Conservation (phyloP, 257 asterid species). For the Prunella vulgaris region DNA sequence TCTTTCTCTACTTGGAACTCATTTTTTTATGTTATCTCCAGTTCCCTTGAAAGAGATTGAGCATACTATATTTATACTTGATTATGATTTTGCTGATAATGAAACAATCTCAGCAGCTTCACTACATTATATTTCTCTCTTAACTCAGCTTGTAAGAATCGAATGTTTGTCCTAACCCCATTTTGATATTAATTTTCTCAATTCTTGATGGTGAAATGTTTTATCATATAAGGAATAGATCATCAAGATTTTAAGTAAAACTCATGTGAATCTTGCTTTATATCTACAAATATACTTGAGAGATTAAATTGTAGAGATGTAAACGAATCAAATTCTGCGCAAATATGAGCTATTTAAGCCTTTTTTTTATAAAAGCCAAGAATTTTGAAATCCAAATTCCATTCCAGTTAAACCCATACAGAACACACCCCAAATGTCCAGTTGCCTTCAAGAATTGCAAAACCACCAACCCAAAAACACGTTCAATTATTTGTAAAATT, state of each 20-base stretch:
- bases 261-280: not conserved
- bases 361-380: too few species aligned
- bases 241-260: not conserved
- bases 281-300: not conserved
- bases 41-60: constrained; percentile 2
- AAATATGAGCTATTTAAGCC: too few species aligned
- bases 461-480: not conserved
- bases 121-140: not conserved
- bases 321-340: too few species aligned
- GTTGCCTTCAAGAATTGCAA: not conserved
- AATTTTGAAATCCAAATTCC: not conserved
- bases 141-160: not conserved
- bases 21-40: not conserved
- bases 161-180: not conserved
- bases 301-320: too few species aligned
- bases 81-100: not conserved
- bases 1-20: not conserved
- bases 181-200: not conserved
- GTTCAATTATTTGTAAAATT: not conserved
- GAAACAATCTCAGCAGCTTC: not conserved
- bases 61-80: not conserved
- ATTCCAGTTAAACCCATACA: not conserved
- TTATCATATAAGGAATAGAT: too few species aligned
- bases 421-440: not conserved
- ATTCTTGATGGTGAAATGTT: not conserved